These are phyloP conservation scores for Atkinsonella hypoxylon DNA, from an alignment of 2,329 filamentous ascomycete species.

Conservation along the genomic window DNA sequence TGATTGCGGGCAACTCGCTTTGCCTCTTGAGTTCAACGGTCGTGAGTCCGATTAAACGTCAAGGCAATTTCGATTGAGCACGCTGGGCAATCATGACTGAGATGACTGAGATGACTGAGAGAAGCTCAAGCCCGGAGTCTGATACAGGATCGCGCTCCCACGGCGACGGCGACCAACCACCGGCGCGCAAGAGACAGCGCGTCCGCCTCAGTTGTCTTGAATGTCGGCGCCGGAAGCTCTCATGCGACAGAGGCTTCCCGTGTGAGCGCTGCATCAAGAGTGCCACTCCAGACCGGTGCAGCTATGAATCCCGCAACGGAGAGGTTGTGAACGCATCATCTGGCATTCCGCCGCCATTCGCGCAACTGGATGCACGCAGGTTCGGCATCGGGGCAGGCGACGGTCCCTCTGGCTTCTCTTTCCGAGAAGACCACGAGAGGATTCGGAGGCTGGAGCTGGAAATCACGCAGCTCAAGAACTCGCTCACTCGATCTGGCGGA, in stretches of 20 bases:
- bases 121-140: slow-evolving; percentile 28
- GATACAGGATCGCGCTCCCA: slow-evolving; percentile 16
- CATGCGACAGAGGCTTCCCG: slow-evolving; percentile 48
- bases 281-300: slow-evolving; percentile 46
- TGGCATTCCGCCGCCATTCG: slow-evolving; percentile 30
- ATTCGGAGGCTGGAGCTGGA: slow-evolving; percentile 49
- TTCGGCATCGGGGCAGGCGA: slow-evolving; percentile 22
- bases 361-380: slow-evolving; percentile 27
- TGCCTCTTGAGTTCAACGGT: slow-evolving; percentile 13
- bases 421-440: slow-evolving; percentile 40
- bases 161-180: slow-evolving; percentile 21
- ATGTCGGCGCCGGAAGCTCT: slow-evolving; percentile 48
- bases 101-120: too few species aligned
- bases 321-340: slow-evolving; percentile 36
- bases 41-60: slow-evolving; percentile 23
- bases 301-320: slow-evolving; percentile 44
- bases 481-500: slow-evolving; percentile 32
- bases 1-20: slow-evolving; percentile 3
- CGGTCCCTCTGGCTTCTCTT: slow-evolving; percentile 16
- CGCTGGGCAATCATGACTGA: too few species aligned
- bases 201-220: slow-evolving; percentile 48
- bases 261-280: slow-evolving; percentile 52
- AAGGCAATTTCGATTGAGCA: background rate
- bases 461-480: slow-evolving; percentile 42
- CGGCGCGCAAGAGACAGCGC: slow-evolving; percentile 44